Evolutionary conservation across 2,329 filamentous ascomycete species (phyloP).

Genomic region (Fusarium sp.): DNA sequence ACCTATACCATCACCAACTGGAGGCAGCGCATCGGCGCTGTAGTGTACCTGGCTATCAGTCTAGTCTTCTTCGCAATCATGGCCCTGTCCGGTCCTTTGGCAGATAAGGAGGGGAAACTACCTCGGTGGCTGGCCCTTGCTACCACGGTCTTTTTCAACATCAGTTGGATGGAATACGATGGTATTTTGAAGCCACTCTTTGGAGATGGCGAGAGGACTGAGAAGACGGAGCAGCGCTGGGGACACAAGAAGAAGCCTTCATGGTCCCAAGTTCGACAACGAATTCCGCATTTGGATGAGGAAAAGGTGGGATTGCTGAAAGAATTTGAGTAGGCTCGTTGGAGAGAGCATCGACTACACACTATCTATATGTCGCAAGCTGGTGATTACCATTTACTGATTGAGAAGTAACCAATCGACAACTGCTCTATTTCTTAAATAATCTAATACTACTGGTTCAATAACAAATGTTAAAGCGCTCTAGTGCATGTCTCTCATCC

Average conservation of each 20-base stretch:
- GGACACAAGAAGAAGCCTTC: slow-evolving; percentile 9
- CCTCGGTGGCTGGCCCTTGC: slow-evolving; percentile 70
- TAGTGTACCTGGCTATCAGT: slow-evolving; percentile 64
- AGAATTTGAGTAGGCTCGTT: slow-evolving; percentile 11
- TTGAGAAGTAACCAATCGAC: not conserved
- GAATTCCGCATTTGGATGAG: slow-evolving; percentile 28
- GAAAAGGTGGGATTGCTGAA: slow-evolving; percentile 40
- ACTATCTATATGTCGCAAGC: not conserved
- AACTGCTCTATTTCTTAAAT: not conserved
- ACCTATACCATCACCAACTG: slow-evolving; percentile 73
- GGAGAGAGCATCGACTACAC: not conserved
- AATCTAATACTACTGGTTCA: not conserved
- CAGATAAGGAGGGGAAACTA: slow-evolving; percentile 70
- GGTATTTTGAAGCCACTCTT: slow-evolving; percentile 65
- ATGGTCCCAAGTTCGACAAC: slow-evolving; percentile 16
- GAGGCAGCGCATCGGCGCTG: slow-evolving; percentile 70
- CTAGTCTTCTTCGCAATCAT: slow-evolving; percentile 65
- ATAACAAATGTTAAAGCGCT: not conserved
- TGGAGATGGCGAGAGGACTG: slow-evolving; percentile 82
- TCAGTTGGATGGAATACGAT: slow-evolving; percentile 58
- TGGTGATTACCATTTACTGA: not conserved
- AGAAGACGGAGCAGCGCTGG: slow-evolving; percentile 39
- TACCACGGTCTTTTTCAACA: slow-evolving; percentile 60
- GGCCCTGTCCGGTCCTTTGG: slow-evolving; percentile 54
- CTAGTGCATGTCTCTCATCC: not conserved